Evolutionary conservation across 805 yeast species (phyloP).

Genomic region (Kluyveromyces wickerhamii): DNA sequence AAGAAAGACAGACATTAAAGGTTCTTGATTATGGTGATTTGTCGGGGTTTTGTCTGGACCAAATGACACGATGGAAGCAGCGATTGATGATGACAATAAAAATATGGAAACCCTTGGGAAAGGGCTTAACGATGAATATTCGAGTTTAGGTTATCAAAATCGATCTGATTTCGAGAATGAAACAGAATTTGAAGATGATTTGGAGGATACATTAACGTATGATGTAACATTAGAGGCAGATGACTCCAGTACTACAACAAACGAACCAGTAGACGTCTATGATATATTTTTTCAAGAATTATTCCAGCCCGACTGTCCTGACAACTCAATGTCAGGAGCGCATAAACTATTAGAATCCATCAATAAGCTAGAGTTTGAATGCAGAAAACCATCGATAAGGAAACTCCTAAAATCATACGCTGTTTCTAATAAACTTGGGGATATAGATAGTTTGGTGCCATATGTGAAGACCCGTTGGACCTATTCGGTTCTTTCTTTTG

Average conservation of each 20-base stretch:
- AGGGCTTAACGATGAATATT: too few species aligned
- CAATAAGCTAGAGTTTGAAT: slow-evolving; percentile 2
- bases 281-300: slow-evolving; percentile 2
- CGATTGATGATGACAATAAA: background rate
- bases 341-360: slow-evolving; percentile 3
- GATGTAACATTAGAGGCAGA: background rate
- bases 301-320: background rate
- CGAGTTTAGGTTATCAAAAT: too few species aligned
- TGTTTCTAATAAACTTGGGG: background rate
- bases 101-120: too few species aligned
- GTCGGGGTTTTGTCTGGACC: slow-evolving; percentile 5
- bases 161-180: background rate
- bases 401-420: slow-evolving; percentile 1
- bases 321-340: slow-evolving; percentile 2
- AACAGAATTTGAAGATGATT: background rate
- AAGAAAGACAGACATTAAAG: background rate
- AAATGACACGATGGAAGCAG: background rate
- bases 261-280: background rate
- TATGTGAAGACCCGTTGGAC: slow-evolving; percentile 5
- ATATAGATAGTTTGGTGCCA: slow-evolving; percentile 3
- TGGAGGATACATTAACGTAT: slow-evolving; percentile 1
- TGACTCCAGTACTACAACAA: background rate
- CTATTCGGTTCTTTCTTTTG: slow-evolving; percentile 4
- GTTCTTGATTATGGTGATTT: slow-evolving; percentile 2
- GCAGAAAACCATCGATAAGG: background rate